Conservation (phyloP, 176 grass and related monocot species). For the Zea luxurians region DNA sequence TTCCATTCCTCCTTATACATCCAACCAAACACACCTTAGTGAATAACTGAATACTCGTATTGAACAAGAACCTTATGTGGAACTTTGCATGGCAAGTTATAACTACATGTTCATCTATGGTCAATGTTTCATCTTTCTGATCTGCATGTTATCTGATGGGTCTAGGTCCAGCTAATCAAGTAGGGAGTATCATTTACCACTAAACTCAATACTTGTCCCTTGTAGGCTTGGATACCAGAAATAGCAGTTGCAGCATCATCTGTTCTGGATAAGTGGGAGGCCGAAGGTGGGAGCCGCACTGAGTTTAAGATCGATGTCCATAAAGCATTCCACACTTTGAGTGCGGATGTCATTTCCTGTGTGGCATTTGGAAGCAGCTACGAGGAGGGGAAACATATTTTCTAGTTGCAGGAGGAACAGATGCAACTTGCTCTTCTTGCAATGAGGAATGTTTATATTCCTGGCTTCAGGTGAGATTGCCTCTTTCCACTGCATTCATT, state of each 20-base stretch:
- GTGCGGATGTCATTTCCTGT: conserved; percentile 67
- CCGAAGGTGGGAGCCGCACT: conserved; percentile 19
- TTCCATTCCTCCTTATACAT: too few relatives aligned
- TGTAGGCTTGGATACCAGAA: conserved; percentile 76
- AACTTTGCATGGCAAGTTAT: conserved; percentile 4
- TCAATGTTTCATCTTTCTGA: conserved; percentile 6
- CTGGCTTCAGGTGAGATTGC: conserved; percentile 67
- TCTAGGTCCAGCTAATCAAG: conserved; percentile 2
- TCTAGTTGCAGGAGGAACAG: conserved; percentile 75
- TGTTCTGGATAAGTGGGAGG: conserved; percentile 74
- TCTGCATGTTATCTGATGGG: background rate
- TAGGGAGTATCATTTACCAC: conserved; percentile 14
- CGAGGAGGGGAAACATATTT: conserved; percentile 64
- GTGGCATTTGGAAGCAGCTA: conserved; percentile 91
- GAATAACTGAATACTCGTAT: background rate
- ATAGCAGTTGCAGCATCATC: conserved; percentile 41
- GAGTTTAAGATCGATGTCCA: conserved; percentile 70
- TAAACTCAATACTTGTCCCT: background rate
- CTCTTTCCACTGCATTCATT: conserved; percentile 2
- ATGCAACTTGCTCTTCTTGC: conserved; percentile 57
- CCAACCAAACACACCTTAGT: too few relatives aligned
- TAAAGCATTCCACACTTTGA: conserved; percentile 58
- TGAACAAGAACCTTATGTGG: background rate
- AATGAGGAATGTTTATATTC: conserved; percentile 69
- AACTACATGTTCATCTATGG: background rate